These are phyloP conservation scores for Syzygium syzygioides DNA, from an alignment of 441 rosid species.

Conservation along the genomic window DNA sequence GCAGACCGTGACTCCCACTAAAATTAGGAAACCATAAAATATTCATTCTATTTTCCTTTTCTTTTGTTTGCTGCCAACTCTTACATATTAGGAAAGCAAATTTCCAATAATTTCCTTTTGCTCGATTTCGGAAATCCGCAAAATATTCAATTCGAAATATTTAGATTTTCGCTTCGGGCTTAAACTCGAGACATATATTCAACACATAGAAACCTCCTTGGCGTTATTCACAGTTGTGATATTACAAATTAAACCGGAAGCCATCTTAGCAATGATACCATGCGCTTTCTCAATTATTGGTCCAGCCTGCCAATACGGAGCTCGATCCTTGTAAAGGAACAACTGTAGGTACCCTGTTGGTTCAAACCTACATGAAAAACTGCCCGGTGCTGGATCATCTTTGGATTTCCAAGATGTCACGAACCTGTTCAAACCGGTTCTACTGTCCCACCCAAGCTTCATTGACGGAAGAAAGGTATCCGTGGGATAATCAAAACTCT, in stretches of 20 bases:
- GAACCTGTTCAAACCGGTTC: background rate
- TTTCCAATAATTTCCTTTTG: no score
- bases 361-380: background rate
- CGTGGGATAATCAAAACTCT: background rate
- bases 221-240: slow-evolving; percentile 6
- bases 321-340: background rate
- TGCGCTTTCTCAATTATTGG: slow-evolving; percentile 54
- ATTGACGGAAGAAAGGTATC: background rate
- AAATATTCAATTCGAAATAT: no score
- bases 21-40: no score
- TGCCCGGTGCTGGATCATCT: background rate
- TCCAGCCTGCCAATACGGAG: background rate
- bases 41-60: no score
- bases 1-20: no score
- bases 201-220: slow-evolving; percentile 17
- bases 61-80: no score
- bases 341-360: background rate
- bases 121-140: no score
- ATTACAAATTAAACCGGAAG: background rate
- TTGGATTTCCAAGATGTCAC: background rate
- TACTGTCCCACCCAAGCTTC: background rate
- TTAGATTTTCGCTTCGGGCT: no score
- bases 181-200: no score
- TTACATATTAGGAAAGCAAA: no score
- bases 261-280: slow-evolving; percentile 44